Percentiles rank a stretch among this genome's conserved stretches.
Conservation (phyloP, 331 rosid species). For the Pyrus hybrid region DNA sequence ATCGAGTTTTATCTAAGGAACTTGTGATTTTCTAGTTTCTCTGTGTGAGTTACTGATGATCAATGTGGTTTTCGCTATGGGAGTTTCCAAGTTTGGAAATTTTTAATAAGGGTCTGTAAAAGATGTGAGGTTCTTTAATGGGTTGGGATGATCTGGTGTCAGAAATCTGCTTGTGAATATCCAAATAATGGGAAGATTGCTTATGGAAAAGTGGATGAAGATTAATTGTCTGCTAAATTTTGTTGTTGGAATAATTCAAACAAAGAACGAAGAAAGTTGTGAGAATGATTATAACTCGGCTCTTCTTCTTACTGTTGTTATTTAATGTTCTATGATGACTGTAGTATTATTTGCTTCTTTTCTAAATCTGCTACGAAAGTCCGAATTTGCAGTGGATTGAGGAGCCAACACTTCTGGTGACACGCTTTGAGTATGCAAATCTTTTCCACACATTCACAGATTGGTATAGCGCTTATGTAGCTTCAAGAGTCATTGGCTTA, state of each 20-base stretch:
- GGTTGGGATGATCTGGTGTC: not conserved
- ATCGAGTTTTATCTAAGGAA: not conserved
- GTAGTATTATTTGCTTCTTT: not conserved
- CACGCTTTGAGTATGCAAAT: constrained; percentile 93
- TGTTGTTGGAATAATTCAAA: not conserved
- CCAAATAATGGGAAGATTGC: not conserved
- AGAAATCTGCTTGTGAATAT: not conserved
- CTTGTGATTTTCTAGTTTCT: not conserved
- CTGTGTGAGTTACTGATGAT: not conserved
- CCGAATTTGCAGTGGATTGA: constrained; percentile 85
- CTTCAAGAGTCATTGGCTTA: constrained; percentile 75
- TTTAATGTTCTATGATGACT: not conserved
- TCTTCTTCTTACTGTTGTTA: not conserved
- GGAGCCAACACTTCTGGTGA: constrained; percentile 85
- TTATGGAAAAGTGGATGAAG: not conserved
- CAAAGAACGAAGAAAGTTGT: not conserved
- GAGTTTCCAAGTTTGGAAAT: not conserved
- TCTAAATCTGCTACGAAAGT: constrained; percentile 25
- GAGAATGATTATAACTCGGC: not conserved
- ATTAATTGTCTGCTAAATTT: not conserved
- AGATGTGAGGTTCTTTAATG: not conserved
- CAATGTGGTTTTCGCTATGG: not conserved
- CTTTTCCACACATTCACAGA: constrained; percentile 89
- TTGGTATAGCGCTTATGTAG: constrained; percentile 91
- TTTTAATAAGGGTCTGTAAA: not conserved